Evolutionary conservation across 306 rosid species (phyloP), one percentile per base, ranked within the genome.

Genomic region (Bauhinia variegata): DNA sequence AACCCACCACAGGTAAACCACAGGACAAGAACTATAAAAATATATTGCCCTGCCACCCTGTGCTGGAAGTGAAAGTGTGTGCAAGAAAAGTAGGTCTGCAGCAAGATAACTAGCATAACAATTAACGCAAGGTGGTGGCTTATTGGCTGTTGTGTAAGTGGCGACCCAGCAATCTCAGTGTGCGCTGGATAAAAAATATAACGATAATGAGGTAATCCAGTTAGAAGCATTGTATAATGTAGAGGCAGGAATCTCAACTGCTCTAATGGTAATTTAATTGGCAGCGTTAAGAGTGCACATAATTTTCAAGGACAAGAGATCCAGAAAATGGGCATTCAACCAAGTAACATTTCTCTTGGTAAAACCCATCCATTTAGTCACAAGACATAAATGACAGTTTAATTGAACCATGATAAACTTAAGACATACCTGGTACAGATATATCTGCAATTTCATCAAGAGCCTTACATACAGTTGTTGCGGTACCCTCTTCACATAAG

Each of bases 401-500:
- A 58, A 52, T 31, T 10, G 38, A 58, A 54, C n/a, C 52, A 19
- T 28, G 73, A 6, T 66, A 69, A 33, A 16, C 71, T 70, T 61
- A 44, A 68, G 60, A 41, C 49, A 67, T 84, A 92, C 98, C 99
- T 56, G 90, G 85, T 59, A 93, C 83, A 70, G 91, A 93, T 78
- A 88, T 67, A 72, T 89, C 97, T 17, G 98, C 98, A 80, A 93
- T 83, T 78, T 93, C 98, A 76, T 93, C 91, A 54, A 93, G 96
- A 72, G 96, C 75, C 82, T 67, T 81, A 71, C 96, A 88, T 39
- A 93, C 96, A 63, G 96, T 10, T 17, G 95, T 93, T 63, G 98
- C 96, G 67, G 98, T 93, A 65, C 96, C 98, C 78, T 93, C 98
- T 80, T 93, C 98, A 67, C 97, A 88, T 11, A 93, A 84, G 32